phyloP scores from a whole-genome alignment of 371 early-diverging fungal species.

The Haplosporangium sp. region DNA sequence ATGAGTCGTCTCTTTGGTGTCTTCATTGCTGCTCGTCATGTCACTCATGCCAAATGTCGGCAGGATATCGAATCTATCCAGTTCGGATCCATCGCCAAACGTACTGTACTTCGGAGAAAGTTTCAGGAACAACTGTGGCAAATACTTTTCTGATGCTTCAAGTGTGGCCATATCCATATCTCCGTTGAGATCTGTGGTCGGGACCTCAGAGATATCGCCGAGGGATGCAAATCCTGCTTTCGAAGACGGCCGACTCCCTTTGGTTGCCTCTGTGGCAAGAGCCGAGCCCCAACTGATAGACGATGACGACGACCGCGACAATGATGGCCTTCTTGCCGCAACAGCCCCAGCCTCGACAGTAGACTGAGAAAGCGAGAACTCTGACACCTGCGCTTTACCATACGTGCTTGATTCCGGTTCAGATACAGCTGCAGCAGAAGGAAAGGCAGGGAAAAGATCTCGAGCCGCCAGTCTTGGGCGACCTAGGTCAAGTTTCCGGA shows the following conservation, averaged over 20 bases:
- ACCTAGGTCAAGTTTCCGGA: slow-evolving; percentile 17
- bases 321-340: slow-evolving; percentile 1
- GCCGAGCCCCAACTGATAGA: slow-evolving; percentile 25
- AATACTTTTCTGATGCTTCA: slow-evolving; percentile 17
- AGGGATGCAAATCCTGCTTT: slow-evolving; percentile 20
- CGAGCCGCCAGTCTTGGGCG: slow-evolving; percentile 24
- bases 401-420: background rate
- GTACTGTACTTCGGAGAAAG: slow-evolving; percentile 30
- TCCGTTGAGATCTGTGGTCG: slow-evolving; percentile 19
- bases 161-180: slow-evolving; percentile 1
- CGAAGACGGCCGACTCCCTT: slow-evolving; percentile 27
- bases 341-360: background rate
- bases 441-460: slow-evolving; percentile 27
- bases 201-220: slow-evolving; percentile 29
- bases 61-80: slow-evolving; percentile 45
- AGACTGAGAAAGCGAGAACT: background rate
- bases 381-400: background rate
- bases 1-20: background rate
- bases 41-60: slow-evolving; percentile 16
- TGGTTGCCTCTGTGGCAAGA: slow-evolving; percentile 19
- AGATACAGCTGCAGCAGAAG: background rate
- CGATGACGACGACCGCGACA: slow-evolving; percentile 44
- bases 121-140: slow-evolving; percentile 29
- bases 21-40: background rate
- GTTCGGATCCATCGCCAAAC: slow-evolving; percentile 49